phyloP scores from a whole-genome alignment of 768 basidiomycete species.

The Xerocomellus chrysenteron region DNA sequence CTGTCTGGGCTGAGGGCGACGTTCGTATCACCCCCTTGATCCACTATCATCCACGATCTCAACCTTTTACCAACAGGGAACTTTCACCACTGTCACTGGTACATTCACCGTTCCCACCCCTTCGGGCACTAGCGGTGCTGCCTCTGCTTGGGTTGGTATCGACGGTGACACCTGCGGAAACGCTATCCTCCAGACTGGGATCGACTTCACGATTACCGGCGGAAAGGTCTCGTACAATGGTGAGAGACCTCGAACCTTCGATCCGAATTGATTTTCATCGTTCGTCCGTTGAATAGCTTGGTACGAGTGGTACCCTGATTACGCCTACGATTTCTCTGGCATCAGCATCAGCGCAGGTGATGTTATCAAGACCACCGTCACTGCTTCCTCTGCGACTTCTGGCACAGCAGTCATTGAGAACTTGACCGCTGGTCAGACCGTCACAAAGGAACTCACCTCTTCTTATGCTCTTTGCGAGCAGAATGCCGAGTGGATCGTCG shows the following conservation, averaged over 20 bases:
- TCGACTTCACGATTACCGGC: conserved; percentile 7
- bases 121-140: conserved; percentile 6
- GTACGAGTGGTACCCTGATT: conserved; percentile 24
- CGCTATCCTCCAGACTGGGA: conserved; percentile 22
- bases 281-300: conserved; percentile 10
- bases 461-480: conserved; percentile 13
- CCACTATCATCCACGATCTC: not conserved
- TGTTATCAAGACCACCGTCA: conserved; percentile 16
- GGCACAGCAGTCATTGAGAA: conserved; percentile 21
- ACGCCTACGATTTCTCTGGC: conserved; percentile 10
- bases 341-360: conserved; percentile 17
- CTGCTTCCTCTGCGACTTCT: conserved; percentile 18
- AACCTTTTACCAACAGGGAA: conserved; percentile 12
- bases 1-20: conserved; percentile 1
- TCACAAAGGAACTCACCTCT: conserved; percentile 8
- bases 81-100: conserved; percentile 19
- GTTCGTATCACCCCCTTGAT: conserved; percentile 5
- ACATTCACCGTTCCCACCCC: conserved; percentile 21
- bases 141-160: conserved; percentile 27
- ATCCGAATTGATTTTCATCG: not conserved
- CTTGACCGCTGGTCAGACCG: conserved; percentile 11
- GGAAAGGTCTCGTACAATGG: conserved; percentile 10
- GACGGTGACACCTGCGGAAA: conserved; percentile 15
- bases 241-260: not conserved
- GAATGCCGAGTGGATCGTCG: conserved; percentile 26